Percentiles rank a stretch among this genome's conserved stretches.
phyloP scores from a whole-genome alignment of 441 rosid species.

The Dalechampia spathulata region DNA sequence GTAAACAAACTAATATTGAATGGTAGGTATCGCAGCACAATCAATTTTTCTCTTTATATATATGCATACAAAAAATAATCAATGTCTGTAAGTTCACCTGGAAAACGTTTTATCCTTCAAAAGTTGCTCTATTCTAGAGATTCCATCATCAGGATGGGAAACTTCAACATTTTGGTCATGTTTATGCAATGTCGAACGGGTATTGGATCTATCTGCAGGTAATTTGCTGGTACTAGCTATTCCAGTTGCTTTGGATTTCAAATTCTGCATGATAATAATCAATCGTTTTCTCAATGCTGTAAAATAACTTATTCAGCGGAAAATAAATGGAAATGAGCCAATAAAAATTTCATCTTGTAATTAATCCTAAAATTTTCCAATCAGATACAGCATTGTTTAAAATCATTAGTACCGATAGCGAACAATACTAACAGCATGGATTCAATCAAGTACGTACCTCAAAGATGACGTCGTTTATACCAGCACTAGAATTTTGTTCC shows the following conservation, averaged over 20 bases:
- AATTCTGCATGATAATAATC: conserved; percentile 19
- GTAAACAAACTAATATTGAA: not conserved
- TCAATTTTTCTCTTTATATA: no score
- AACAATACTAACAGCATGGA: no score
- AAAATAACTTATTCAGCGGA: no score
- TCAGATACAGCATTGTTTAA: not conserved
- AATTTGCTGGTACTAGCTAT: conserved; percentile 29
- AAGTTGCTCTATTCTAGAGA: conserved; percentile 66
- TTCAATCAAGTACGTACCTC: not conserved
- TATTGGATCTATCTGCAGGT: conserved; percentile 24
- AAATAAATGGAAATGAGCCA: no score
- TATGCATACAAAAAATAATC: not conserved
- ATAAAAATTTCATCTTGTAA: no score
- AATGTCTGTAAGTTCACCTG: conserved; percentile 31
- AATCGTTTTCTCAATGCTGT: not conserved
- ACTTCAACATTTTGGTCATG: conserved; percentile 18
- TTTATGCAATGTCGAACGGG: conserved; percentile 19
- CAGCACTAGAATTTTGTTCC: conserved; percentile 2
- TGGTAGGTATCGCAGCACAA: not conserved
- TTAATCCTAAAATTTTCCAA: no score
- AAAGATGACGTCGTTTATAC: not conserved
- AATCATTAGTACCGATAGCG: no score
- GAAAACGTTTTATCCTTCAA: conserved; percentile 57
- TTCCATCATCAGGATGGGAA: conserved; percentile 21
- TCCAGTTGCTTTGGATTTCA: conserved; percentile 21